A percentile compares a stretch with the other conserved stretches of the same genome.
phyloP scores from a whole-genome alignment of 1,284 basidiomycete genomes.

The Papiliotrema nemorosa region DNA sequence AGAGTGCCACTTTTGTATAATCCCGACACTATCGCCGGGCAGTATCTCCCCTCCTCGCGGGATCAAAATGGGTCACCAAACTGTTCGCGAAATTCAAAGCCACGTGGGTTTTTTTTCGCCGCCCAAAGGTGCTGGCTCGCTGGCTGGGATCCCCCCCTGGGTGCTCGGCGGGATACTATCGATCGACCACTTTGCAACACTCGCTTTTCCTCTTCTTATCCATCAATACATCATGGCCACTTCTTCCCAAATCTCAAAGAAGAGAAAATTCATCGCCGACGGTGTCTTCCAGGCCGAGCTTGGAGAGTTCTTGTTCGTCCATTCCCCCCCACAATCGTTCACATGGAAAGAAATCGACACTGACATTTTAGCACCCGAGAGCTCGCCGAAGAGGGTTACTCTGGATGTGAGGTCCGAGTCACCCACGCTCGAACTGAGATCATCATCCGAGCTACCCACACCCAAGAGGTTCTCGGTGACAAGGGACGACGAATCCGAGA shows the following conservation, averaged over 20 bases:
- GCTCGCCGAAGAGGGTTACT: conserved; percentile 99
- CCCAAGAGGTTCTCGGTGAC: conserved; percentile 99
- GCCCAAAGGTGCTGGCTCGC: not conserved
- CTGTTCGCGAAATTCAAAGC: no score
- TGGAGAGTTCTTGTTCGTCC: conserved; percentile 79
- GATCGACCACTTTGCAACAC: not conserved
- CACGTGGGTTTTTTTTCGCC: not conserved
- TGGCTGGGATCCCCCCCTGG: not conserved
- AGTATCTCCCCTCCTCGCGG: no score
- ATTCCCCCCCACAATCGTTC: not conserved
- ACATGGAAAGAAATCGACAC: not conserved
- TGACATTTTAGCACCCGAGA: conserved; percentile 68
- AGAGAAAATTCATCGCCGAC: conserved; percentile 95
- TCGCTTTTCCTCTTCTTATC: conserved; percentile 6
- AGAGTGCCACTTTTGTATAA: no score
- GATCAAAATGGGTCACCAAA: no score
- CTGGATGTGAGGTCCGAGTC: conserved; percentile 99
- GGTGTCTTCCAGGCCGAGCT: conserved; percentile 74
- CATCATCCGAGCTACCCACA: conserved; percentile 99
- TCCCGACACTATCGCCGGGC: no score
- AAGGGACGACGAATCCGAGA: conserved; percentile 99
- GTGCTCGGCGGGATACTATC: not conserved
- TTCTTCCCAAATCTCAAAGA: conserved; percentile 83
- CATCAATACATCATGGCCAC: conserved; percentile 38
- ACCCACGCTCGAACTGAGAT: conserved; percentile 99